These are phyloP conservation scores for Aristolochia fimbriata DNA, from an alignment of 164 flowering plant genomes.

Conservation along the genomic window DNA sequence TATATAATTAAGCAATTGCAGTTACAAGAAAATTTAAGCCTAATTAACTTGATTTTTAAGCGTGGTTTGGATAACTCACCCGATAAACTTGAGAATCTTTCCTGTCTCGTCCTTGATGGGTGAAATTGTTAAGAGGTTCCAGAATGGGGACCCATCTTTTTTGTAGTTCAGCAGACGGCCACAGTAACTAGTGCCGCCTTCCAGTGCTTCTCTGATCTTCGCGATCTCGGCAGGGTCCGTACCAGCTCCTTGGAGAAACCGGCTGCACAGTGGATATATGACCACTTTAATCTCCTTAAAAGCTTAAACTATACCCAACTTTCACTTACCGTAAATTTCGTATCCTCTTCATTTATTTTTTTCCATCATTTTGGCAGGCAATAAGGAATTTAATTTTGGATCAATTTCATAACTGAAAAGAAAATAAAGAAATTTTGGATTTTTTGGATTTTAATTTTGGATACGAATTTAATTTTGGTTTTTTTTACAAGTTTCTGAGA, in stretches of 20 bases:
- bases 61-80: conserved; percentile 37
- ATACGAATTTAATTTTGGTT: too few relatives aligned
- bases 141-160: conserved; percentile 92
- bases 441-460: too few relatives aligned
- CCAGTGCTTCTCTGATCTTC: conserved; percentile 62
- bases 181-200: conserved; percentile 56
- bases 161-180: conserved; percentile 89
- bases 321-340: too few relatives aligned
- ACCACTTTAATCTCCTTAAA: background rate
- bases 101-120: conserved; percentile 94
- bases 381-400: too few relatives aligned
- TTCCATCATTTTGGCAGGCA: background rate
- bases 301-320: too few relatives aligned
- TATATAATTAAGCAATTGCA: too few relatives aligned
- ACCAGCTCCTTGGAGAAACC: conserved; percentile 85
- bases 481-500: too few relatives aligned
- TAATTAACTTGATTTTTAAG: background rate
- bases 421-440: too few relatives aligned
- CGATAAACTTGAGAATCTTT: conserved; percentile 79
- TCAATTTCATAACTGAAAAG: too few relatives aligned
- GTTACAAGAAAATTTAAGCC: background rate
- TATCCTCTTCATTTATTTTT: background rate
- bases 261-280: conserved; percentile 30
- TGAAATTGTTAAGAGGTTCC: conserved; percentile 94
- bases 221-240: conserved; percentile 78